Conservation (phyloP, 2,329 filamentous ascomycete species). For the Sarocladium strictum region DNA sequence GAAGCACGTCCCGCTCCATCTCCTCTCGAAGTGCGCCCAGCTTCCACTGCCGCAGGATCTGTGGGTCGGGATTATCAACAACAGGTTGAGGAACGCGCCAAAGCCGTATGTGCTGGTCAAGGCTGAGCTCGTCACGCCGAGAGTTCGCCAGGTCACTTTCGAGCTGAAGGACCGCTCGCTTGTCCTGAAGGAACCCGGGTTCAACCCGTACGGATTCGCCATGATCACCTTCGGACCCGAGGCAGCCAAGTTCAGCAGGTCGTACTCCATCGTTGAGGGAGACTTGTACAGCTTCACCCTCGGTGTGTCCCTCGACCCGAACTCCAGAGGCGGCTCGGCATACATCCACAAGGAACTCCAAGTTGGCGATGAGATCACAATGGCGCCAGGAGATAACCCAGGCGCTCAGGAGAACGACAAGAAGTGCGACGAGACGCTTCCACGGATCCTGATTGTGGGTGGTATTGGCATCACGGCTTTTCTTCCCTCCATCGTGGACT, state of each 20-base stretch:
- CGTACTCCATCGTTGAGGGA: constrained; percentile 1
- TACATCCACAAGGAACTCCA: background rate
- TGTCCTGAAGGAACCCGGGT: background rate
- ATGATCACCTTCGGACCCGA: background rate
- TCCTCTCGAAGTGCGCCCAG: background rate
- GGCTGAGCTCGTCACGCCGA: background rate
- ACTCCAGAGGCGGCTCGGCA: background rate
- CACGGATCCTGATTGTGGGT: background rate
- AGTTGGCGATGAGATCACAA: constrained; percentile 1
- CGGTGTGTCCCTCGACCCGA: background rate
- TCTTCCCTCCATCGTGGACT: background rate
- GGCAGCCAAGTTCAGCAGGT: background rate
- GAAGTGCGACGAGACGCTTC: background rate
- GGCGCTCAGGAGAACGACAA: background rate
- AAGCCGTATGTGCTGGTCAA: background rate
- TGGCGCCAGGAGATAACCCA: constrained; percentile 1
- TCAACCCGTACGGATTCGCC: background rate
- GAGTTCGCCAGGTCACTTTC: background rate
- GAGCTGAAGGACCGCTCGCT: background rate
- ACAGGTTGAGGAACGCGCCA: background rate
- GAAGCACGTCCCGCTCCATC: background rate
- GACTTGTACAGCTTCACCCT: background rate
- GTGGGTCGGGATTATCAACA: background rate
- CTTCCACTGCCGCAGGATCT: background rate
- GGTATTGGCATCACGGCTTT: constrained; percentile 3